Base-by-base conservation (phyloP, 305 asterid genomes). In the Fraxinus floribunda region DNA sequence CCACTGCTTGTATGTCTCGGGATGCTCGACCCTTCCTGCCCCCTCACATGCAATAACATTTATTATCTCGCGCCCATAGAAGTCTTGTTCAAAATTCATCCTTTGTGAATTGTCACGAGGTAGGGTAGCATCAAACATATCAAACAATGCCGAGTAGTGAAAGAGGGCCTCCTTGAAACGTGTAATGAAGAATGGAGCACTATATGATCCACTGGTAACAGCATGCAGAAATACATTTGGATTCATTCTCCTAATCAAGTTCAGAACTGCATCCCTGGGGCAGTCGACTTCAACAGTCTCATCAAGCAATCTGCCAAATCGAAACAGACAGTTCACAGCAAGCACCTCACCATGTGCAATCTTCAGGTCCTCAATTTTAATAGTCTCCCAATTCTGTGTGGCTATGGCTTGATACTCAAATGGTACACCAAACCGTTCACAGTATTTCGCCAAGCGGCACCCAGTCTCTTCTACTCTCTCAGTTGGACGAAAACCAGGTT, bases 41-140 rank as follows among this genome's bases (percentile, higher is more conserved):
- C 98, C 98, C 83, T 95, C 98, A 76, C 98, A 95, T 3, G 98
- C 98, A 83, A 92, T 90, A 13, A 92, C 92, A 80, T 95, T 95
- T 89, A 95, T 86, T 2, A 87, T 86, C 84, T 94, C 98, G 2
- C 94, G 94, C 41, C 97, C 97, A 7, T 84, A 88, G 49, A 94
- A 91, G 26, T 91, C 95, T 70, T 91, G 94, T 82, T 95, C 98
- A 30, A 90, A 92, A 85, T 86, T 84, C 68, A 83, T 71, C 88
- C 98, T 92, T n/a, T 91, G 88, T 4, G 88, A 90, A 87, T 87
- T 84, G 6, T 89, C 92, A 15, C 92, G 97, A 15, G 94, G 87
- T 7, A 95, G 35, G 1, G 91, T 94, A 35, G 91, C 83, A 46
- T 95, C 99, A 15, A 94, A 87, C 97, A 94, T 91, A 79, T 95